Evolutionary conservation across 176 grass and related monocot species (phyloP).

Genomic region (Paspalum vaginatum): DNA sequence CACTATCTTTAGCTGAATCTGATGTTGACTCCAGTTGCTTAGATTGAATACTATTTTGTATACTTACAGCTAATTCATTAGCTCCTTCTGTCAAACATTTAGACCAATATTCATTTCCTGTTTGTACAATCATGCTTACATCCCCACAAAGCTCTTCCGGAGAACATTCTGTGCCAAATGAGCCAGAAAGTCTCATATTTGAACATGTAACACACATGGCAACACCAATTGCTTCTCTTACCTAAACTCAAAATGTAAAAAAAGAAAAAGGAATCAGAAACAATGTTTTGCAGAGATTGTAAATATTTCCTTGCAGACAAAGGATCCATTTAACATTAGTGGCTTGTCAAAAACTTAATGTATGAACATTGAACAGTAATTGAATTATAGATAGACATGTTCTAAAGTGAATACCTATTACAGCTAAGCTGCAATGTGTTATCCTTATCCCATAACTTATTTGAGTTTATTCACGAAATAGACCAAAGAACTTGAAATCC

Average conservation of each 20-base stretch:
- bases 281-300: not conserved
- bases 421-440: too few species aligned
- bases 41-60: conserved; percentile 71
- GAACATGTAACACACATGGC: conserved; percentile 82
- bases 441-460: not conserved
- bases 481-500: not conserved
- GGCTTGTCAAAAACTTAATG: conserved; percentile 1
- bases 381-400: not conserved
- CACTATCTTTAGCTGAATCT: conserved; percentile 51
- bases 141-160: conserved; percentile 43
- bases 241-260: conserved; percentile 49
- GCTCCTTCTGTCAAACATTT: conserved; percentile 67
- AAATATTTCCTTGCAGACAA: conserved; percentile 18
- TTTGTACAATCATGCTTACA: conserved; percentile 53
- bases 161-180: conserved; percentile 23
- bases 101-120: conserved; percentile 66
- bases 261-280: not conserved
- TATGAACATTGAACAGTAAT: not conserved
- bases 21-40: conserved; percentile 56
- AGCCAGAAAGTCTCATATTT: conserved; percentile 71
- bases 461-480: conserved; percentile 11
- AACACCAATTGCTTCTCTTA: conserved; percentile 95
- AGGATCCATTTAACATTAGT: not conserved
- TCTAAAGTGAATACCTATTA: not conserved
- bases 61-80: conserved; percentile 74